A percentile compares a stretch with the other conserved stretches of the same genome.
These are phyloP conservation scores for Chiua sp. DNA, from an alignment of 1,284 basidiomycete species.

Conservation along the genomic window DNA sequence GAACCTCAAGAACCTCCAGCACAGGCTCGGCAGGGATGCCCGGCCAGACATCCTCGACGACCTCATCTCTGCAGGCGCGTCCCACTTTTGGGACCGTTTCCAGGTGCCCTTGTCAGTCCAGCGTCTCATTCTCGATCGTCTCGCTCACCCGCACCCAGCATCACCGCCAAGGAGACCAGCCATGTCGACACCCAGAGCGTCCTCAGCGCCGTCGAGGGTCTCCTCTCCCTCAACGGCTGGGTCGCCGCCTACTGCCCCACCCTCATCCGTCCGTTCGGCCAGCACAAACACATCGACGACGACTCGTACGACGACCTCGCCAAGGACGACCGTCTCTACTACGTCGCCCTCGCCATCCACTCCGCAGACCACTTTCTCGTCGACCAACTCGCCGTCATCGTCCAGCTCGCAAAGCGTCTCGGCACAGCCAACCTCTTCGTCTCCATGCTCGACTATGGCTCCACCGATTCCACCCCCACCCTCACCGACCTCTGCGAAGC, in stretches of 20 bases:
- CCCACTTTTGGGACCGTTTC: constrained; percentile 91
- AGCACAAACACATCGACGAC: constrained; percentile 83
- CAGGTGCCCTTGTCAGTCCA: constrained; percentile 83
- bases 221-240: constrained; percentile 96
- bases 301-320: constrained; percentile 89
- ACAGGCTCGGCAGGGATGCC: constrained; percentile 84
- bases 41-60: constrained; percentile 79
- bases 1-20: constrained; percentile 81
- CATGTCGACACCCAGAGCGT: constrained; percentile 91
- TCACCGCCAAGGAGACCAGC: constrained; percentile 79
- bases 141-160: constrained; percentile 50
- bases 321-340: constrained; percentile 85
- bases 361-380: constrained; percentile 97
- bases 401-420: constrained; percentile 89
- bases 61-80: constrained; percentile 75
- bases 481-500: constrained; percentile 92
- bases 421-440: constrained; percentile 91
- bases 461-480: constrained; percentile 91
- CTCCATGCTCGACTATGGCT: constrained; percentile 95
- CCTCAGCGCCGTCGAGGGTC: constrained; percentile 85
- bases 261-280: constrained; percentile 87
- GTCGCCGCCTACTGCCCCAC: constrained; percentile 96
- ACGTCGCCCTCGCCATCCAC: constrained; percentile 91
- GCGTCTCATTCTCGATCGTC: background rate
- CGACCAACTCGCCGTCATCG: constrained; percentile 94